phyloP scores from a whole-genome alignment of 768 basidiomycete species.

The Cyathus striatus region DNA sequence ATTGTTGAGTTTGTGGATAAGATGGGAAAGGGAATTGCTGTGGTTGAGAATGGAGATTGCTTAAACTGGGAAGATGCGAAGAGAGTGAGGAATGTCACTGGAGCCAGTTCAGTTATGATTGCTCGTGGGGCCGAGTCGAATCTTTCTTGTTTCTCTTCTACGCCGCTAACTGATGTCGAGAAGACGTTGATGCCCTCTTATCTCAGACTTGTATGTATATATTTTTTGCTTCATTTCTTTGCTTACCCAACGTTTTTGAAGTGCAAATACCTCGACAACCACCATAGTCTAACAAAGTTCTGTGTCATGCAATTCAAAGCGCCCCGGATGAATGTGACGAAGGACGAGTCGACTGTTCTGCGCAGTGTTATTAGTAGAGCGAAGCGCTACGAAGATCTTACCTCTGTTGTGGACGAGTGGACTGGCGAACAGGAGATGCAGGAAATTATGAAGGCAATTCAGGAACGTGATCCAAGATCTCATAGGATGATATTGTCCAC shows the following conservation, averaged over 20 bases:
- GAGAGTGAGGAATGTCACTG: slow-evolving; percentile 69
- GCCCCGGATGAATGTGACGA: slow-evolving; percentile 47
- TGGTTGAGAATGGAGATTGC: slow-evolving; percentile 95
- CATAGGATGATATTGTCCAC: slow-evolving; percentile 25
- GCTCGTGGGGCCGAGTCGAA: slow-evolving; percentile 94
- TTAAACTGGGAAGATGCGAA: slow-evolving; percentile 72
- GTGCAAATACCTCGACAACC: slow-evolving; percentile 73
- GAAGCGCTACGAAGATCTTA: slow-evolving; percentile 57
- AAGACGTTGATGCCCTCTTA: slow-evolving; percentile 66
- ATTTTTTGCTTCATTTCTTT: neutral
- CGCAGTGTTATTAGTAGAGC: slow-evolving; percentile 50
- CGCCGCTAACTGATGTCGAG: slow-evolving; percentile 65
- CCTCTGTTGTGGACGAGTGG: slow-evolving; percentile 45
- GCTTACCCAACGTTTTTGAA: slow-evolving; percentile 19
- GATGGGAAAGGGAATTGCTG: slow-evolving; percentile 74
- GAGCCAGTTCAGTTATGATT: slow-evolving; percentile 95
- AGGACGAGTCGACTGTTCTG: slow-evolving; percentile 52
- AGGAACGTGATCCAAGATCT: slow-evolving; percentile 33
- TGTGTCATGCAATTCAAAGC: slow-evolving; percentile 81
- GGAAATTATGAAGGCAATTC: slow-evolving; percentile 48
- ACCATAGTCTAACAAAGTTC: slow-evolving; percentile 86
- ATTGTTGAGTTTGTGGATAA: slow-evolving; percentile 82
- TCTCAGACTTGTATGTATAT: slow-evolving; percentile 64
- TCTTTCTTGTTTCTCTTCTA: slow-evolving; percentile 78
- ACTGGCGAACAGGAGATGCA: slow-evolving; percentile 60